These are phyloP conservation scores for Aspergillus sclerotialis DNA, from an alignment of 2,329 filamentous ascomycete genomes.

Conservation along the genomic window DNA sequence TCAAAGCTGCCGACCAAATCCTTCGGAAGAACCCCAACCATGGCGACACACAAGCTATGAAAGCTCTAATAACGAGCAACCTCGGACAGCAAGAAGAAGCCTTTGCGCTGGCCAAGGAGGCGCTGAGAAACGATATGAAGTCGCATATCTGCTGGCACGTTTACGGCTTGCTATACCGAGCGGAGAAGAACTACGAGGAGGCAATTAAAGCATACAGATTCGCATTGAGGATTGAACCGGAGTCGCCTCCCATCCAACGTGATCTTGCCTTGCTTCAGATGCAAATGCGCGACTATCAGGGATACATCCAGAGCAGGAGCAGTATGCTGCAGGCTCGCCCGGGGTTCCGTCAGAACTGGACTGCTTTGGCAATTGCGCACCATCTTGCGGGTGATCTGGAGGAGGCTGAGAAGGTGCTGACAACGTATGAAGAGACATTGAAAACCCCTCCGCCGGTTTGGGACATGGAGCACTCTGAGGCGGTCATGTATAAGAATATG, in stretches of 20 bases:
- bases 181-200: slow-evolving; percentile 96
- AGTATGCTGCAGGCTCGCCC: slow-evolving; percentile 82
- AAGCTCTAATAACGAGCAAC: slow-evolving; percentile 90
- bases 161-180: slow-evolving; percentile 87
- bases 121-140: slow-evolving; percentile 94
- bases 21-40: slow-evolving; percentile 90
- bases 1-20: slow-evolving; percentile 95
- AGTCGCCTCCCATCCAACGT: slow-evolving; percentile 85
- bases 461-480: slow-evolving; percentile 91
- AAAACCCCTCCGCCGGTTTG: slow-evolving; percentile 69
- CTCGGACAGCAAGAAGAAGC: slow-evolving; percentile 91
- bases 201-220: slow-evolving; percentile 99
- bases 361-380: slow-evolving; percentile 87
- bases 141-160: slow-evolving; percentile 99
- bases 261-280: slow-evolving; percentile 89
- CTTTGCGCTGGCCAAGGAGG: slow-evolving; percentile 85
- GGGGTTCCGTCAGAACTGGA: slow-evolving; percentile 87
- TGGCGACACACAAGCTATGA: slow-evolving; percentile 98
- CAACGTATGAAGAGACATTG: slow-evolving; percentile 86
- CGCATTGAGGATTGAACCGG: slow-evolving; percentile 86
- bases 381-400: slow-evolving; percentile 79
- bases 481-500: slow-evolving; percentile 87
- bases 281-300: slow-evolving; percentile 92
- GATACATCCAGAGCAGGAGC: slow-evolving; percentile 83
- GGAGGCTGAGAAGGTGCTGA: slow-evolving; percentile 85